Conservation (phyloP, 202 grass and related monocot genomes). For the Musa balbisiana region DNA sequence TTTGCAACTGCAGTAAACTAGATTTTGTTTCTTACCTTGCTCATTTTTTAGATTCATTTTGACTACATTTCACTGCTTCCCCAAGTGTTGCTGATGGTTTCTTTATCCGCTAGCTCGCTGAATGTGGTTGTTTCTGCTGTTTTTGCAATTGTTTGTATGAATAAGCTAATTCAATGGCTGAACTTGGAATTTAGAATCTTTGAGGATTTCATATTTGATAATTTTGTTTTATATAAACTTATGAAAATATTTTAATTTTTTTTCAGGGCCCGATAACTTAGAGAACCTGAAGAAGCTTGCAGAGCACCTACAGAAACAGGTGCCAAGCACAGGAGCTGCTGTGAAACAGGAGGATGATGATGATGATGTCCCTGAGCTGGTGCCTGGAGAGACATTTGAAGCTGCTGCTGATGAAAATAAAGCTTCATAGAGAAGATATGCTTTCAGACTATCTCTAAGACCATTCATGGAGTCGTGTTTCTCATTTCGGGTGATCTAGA, state of each 20-base stretch:
- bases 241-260: neutral
- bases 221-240: neutral
- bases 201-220: too few species aligned
- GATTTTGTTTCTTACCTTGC: neutral
- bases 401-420: neutral
- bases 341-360: neutral
- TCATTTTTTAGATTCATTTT: neutral
- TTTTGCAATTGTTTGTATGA: too few species aligned
- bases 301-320: neutral
- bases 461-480: neutral
- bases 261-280: constrained; percentile 2
- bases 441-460: neutral
- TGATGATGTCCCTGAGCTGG: constrained; percentile 6
- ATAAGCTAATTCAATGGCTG: too few species aligned
- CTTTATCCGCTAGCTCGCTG: too few species aligned
- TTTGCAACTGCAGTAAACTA: neutral
- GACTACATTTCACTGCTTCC: neutral
- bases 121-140: too few species aligned
- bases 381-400: constrained; percentile 7
- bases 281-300: constrained; percentile 1
- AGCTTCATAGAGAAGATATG: neutral
- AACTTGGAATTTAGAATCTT: too few species aligned
- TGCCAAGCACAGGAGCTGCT: neutral
- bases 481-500: neutral
- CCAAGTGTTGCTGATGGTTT: neutral